Percentiles rank a stretch among this genome's conserved stretches.
phyloP scores from a whole-genome alignment of 2,329 filamentous ascomycete species.

The Berkeleyomyces basicola region DNA sequence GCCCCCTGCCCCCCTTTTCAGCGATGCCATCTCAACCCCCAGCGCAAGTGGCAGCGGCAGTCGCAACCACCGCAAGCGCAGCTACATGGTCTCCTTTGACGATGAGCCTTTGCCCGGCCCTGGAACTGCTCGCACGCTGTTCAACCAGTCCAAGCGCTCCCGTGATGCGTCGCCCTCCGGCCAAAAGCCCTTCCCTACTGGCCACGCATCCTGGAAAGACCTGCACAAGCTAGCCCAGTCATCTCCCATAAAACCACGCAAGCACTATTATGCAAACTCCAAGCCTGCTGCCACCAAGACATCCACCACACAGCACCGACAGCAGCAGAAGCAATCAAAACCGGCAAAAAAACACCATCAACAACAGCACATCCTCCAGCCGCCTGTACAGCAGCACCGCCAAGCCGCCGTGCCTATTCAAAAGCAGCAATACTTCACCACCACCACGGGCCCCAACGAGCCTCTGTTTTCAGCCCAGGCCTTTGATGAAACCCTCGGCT shows the following conservation, averaged over 20 bases:
- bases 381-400: background rate
- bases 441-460: conserved; percentile 51
- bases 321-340: background rate
- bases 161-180: conserved; percentile 44
- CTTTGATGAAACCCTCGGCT: conserved; percentile 44
- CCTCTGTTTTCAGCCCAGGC: conserved; percentile 63
- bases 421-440: conserved; percentile 61
- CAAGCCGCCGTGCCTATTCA: conserved; percentile 17
- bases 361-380: conserved; percentile 5
- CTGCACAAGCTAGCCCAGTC: conserved; percentile 65
- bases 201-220: conserved; percentile 55
- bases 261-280: conserved; percentile 4
- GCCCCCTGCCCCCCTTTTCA: conserved; percentile 51
- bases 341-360: background rate
- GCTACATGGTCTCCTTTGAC: conserved; percentile 43
- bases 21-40: conserved; percentile 54
- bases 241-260: conserved; percentile 57
- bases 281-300: background rate
- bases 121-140: conserved; percentile 17
- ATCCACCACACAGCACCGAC: background rate
- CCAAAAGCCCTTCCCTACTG: conserved; percentile 37
- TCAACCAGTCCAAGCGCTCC: conserved; percentile 51
- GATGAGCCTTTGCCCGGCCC: conserved; percentile 21
- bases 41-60: conserved; percentile 46
- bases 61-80: conserved; percentile 39